Evolutionary conservation across 495 filamentous ascomycete genomes (phyloP).

Genomic region (Niebla homalea): DNA sequence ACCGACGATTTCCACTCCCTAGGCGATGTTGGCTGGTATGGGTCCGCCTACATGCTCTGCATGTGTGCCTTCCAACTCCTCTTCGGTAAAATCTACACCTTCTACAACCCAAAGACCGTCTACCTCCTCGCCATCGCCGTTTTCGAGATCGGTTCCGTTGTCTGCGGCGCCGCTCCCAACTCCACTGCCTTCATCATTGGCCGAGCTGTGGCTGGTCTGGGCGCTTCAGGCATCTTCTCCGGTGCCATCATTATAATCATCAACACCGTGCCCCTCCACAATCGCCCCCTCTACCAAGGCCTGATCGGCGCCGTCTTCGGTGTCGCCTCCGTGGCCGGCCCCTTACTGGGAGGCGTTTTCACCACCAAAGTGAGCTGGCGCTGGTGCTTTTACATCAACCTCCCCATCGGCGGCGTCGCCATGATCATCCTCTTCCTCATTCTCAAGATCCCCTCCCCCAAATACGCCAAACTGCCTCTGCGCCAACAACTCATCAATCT

Average conservation of each 20-base stretch:
- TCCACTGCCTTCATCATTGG: slow-evolving; percentile 62
- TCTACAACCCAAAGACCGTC: slow-evolving; percentile 48
- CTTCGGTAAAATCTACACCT: slow-evolving; percentile 67
- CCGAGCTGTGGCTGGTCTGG: slow-evolving; percentile 33
- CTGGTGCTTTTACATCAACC: slow-evolving; percentile 55
- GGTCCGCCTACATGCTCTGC: slow-evolving; percentile 53
- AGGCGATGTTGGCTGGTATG: slow-evolving; percentile 53
- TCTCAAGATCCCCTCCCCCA: slow-evolving; percentile 28
- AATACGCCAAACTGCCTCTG: slow-evolving; percentile 21
- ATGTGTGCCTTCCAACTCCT: slow-evolving; percentile 54
- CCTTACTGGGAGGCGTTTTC: slow-evolving; percentile 25
- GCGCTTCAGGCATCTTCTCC: slow-evolving; percentile 38
- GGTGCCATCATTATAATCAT: slow-evolving; percentile 43
- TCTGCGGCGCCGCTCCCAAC: slow-evolving; percentile 61
- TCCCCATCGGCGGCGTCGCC: slow-evolving; percentile 43
- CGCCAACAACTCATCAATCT: slow-evolving; percentile 34
- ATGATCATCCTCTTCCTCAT: slow-evolving; percentile 35
- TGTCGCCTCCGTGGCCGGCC: slow-evolving; percentile 37
- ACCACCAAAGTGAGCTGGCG: slow-evolving; percentile 30
- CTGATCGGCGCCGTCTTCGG: slow-evolving; percentile 37
- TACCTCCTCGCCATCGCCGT: slow-evolving; percentile 36
- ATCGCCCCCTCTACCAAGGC: slow-evolving; percentile 38
- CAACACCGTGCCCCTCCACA: slow-evolving; percentile 37
- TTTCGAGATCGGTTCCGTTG: slow-evolving; percentile 50
- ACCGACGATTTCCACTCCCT: slow-evolving; percentile 55